phyloP scores from a whole-genome alignment of 176 grass and related monocot species.

The Oryza punctata region DNA sequence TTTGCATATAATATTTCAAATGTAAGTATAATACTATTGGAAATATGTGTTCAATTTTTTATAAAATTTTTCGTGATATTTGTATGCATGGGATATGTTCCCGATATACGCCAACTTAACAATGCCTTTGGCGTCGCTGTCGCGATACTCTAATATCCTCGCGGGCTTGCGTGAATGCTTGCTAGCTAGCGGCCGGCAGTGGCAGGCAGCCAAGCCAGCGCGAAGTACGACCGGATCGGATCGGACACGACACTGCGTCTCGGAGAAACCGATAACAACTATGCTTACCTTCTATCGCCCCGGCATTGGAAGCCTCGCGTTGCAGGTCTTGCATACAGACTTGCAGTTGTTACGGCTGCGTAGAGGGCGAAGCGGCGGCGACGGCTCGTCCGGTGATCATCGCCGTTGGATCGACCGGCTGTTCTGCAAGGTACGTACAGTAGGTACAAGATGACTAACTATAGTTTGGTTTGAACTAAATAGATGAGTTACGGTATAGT shows the following conservation, averaged over 20 bases:
- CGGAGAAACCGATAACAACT: conserved; percentile 45
- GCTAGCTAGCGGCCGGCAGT: conserved; percentile 32
- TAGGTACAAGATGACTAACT: not conserved
- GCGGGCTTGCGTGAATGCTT: not conserved
- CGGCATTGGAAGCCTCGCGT: conserved; percentile 30
- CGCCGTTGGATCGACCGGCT: not conserved
- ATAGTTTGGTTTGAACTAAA: not conserved
- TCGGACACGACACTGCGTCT: conserved; percentile 1
- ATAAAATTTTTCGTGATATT: too few species aligned
- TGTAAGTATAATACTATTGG: too few species aligned
- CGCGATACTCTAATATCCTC: conserved; percentile 10
- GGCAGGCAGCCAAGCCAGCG: not conserved
- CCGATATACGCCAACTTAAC: too few species aligned
- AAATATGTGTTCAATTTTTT: too few species aligned
- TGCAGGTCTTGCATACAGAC: not conserved
- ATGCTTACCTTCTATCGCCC: conserved; percentile 16
- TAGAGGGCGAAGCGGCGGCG: not conserved
- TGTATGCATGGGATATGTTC: too few species aligned
- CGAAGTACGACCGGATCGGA: not conserved
- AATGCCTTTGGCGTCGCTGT: too few species aligned
- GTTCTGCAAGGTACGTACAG: not conserved
- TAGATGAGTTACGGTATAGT: too few species aligned
- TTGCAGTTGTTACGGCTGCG: not conserved
- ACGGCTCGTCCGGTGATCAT: not conserved
- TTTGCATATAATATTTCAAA: too few species aligned